Evolutionary conservation across 1,139 yeast genomes (phyloP).

Genomic region (Candida sanyaensis): DNA sequence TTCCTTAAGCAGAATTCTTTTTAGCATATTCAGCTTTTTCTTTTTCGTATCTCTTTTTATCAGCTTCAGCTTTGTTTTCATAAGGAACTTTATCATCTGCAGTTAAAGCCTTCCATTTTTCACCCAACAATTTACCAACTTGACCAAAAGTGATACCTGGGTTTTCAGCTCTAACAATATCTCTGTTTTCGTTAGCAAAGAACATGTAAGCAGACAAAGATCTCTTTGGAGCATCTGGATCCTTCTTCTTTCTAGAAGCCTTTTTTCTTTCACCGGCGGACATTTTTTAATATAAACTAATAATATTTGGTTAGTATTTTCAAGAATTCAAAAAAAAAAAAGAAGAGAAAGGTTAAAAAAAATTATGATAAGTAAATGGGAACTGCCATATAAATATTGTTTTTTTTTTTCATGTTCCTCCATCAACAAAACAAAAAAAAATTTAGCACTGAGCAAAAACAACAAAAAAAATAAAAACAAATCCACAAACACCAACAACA

Average conservation of each 20-base stretch:
- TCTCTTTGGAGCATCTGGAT: constrained; percentile 99
- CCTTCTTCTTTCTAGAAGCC: constrained; percentile 59
- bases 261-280: constrained; percentile 45
- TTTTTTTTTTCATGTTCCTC: background rate
- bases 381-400: background rate
- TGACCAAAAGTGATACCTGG: constrained; percentile 93
- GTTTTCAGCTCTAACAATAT: constrained; percentile 89
- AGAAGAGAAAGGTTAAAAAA: background rate
- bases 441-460: background rate
- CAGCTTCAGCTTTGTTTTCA: constrained; percentile 90
- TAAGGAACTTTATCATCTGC: constrained; percentile 85
- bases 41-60: constrained; percentile 95
- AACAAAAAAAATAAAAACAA: background rate
- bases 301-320: background rate
- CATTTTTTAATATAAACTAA: constrained; percentile 11
- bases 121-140: constrained; percentile 91
- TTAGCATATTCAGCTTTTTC: constrained; percentile 89
- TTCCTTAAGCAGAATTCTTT: constrained; percentile 28
- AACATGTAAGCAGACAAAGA: constrained; percentile 98
- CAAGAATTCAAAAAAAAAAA: constrained; percentile 2
- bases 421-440: background rate
- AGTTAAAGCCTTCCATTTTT: constrained; percentile 89
- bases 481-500: no score
- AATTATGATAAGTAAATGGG: background rate
- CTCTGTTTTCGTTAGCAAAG: constrained; percentile 97